phyloP scores from a whole-genome alignment of 2,329 filamentous ascomycete genomes.

The Fusarium nelsonii region DNA sequence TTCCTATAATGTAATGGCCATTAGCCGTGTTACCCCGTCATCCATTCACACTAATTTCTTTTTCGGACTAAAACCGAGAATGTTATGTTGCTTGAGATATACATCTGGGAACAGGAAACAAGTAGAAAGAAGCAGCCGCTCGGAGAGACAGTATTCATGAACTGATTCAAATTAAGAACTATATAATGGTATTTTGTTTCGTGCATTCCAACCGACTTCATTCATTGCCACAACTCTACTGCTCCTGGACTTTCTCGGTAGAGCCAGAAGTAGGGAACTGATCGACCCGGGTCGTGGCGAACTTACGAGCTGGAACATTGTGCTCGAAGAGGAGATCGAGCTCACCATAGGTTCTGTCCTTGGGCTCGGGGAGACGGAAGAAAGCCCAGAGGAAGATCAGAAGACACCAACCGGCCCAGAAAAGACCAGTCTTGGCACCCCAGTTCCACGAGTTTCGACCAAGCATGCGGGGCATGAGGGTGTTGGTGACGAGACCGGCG shows the following conservation, averaged over 20 bases:
- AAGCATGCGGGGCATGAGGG: conserved; percentile 60
- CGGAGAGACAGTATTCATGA: too few relatives aligned
- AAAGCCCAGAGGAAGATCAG: conserved; percentile 62
- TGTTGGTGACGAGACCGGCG: conserved; percentile 59
- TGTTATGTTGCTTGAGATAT: too few relatives aligned
- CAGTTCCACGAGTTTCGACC: conserved; percentile 60
- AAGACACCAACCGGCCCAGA: conserved; percentile 59
- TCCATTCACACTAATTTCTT: too few relatives aligned
- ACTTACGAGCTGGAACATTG: conserved; percentile 57
- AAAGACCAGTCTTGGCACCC: conserved; percentile 61
- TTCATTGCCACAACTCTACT: background rate
- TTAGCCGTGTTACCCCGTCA: too few relatives aligned
- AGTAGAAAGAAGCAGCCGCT: too few relatives aligned
- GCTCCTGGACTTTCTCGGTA: conserved; percentile 20
- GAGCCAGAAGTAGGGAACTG: conserved; percentile 15
- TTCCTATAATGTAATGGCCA: too few relatives aligned
- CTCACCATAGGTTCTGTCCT: conserved; percentile 65
- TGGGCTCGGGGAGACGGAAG: conserved; percentile 67
- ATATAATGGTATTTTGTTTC: too few relatives aligned
- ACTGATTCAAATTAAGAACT: too few relatives aligned
- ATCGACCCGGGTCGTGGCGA: conserved; percentile 51
- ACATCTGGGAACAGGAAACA: too few relatives aligned
- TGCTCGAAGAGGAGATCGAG: conserved; percentile 67
- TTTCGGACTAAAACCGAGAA: too few relatives aligned
- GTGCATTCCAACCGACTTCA: too few relatives aligned